Evolutionary conservation across 495 filamentous ascomycete species (phyloP).

Genomic region (Hypoxylon cercidicola): DNA sequence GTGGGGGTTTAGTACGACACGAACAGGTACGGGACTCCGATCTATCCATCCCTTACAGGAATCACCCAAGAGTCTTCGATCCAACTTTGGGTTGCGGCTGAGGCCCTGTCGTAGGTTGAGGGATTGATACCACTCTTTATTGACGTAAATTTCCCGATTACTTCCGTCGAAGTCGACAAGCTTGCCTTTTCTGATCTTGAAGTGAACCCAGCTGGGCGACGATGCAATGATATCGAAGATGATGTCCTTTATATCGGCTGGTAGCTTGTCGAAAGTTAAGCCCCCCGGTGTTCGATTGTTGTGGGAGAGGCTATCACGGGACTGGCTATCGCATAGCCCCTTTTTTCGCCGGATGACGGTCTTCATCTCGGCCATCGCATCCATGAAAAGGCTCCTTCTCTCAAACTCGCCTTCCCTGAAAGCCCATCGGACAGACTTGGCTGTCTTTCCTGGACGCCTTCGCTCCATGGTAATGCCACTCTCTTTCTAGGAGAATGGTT

Average conservation of each 20-base stretch:
- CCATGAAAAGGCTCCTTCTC: background rate
- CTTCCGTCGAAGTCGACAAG: background rate
- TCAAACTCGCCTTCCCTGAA: background rate
- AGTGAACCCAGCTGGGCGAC: conserved; percentile 20
- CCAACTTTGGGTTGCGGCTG: background rate
- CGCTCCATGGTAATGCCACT: too few relatives aligned
- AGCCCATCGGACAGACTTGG: conserved; percentile 7
- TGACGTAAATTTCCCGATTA: conserved; percentile 13
- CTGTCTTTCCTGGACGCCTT: background rate
- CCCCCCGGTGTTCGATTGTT: too few relatives aligned
- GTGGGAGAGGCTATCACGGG: background rate
- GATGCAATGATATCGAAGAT: conserved; percentile 16
- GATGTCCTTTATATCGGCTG: conserved; percentile 6
- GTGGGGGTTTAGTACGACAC: background rate
- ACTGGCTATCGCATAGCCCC: background rate
- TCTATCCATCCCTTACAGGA: too few relatives aligned
- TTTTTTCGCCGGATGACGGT: background rate
- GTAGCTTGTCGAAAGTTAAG: conserved; percentile 10
- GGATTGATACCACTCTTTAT: conserved; percentile 17
- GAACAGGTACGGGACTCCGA: too few relatives aligned
- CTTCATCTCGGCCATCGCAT: conserved; percentile 7
- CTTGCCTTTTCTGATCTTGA: conserved; percentile 1
- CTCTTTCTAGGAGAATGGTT: too few relatives aligned
- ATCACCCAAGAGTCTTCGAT: background rate
- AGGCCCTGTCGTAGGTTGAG: conserved; percentile 9